Evolutionary conservation across 352 stramenopile species (phyloP).

Genomic region (Stramenopiles sp.): DNA sequence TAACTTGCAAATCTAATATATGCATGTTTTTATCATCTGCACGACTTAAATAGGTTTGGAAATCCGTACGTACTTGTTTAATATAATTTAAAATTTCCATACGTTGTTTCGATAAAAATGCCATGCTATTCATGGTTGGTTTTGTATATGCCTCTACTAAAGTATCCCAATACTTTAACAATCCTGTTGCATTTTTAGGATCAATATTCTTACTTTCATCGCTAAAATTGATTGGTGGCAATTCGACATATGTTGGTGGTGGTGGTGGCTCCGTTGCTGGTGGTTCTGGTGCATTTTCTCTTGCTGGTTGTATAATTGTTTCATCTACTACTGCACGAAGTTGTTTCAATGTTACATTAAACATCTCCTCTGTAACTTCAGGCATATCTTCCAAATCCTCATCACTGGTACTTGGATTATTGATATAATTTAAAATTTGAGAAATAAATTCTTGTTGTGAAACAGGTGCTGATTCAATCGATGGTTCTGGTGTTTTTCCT

Average conservation of each 20-base stretch:
- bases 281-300: neutral
- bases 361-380: neutral
- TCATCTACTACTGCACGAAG: neutral
- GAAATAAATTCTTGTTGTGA: neutral
- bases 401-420: neutral
- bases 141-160: neutral
- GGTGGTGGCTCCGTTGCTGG: neutral
- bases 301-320: neutral
- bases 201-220: neutral
- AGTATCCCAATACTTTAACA: neutral
- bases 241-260: neutral
- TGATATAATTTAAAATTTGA: neutral
- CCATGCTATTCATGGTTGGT: neutral
- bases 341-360: neutral
- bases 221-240: neutral
- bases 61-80: neutral
- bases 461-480: neutral
- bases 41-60: neutral
- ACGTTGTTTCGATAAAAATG: neutral
- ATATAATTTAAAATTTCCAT: neutral
- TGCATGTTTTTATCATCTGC: neutral
- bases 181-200: neutral
- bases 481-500: neutral
- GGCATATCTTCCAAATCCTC: no score
- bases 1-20: neutral